Evolutionary conservation across 163 green algal species (phyloP).

Genomic region (Dunaliella salina): DNA sequence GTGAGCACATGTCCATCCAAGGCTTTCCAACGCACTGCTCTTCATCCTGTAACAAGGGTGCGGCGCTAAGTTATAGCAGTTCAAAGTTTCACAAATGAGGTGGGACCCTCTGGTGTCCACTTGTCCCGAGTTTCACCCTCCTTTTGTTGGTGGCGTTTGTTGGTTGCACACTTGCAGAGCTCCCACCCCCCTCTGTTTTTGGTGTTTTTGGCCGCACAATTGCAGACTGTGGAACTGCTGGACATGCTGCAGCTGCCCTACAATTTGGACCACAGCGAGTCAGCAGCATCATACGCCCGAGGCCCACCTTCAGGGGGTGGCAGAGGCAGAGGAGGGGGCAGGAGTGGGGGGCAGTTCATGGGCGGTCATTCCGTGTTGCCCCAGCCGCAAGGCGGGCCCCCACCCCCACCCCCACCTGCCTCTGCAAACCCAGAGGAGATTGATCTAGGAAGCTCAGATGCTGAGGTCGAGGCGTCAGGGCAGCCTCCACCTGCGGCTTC

Average conservation of each 20-base stretch:
- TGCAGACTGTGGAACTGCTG: constrained; percentile 74
- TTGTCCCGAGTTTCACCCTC: too few species aligned
- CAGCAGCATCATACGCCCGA: not conserved
- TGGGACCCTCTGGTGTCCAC: too few species aligned
- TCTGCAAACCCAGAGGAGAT: constrained; percentile 63
- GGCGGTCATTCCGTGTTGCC: constrained; percentile 11
- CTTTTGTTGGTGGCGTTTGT: too few species aligned
- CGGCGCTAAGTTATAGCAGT: too few species aligned
- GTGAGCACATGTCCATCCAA: too few species aligned
- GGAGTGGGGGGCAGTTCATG: not conserved
- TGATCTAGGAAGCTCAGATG: constrained; percentile 38
- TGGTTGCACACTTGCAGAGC: too few species aligned
- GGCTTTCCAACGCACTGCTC: too few species aligned
- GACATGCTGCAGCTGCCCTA: constrained; percentile 72
- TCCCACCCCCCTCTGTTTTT: too few species aligned
- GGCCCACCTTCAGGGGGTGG: not conserved
- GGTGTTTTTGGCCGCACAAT: not conserved
- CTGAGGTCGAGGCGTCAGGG: constrained; percentile 19
- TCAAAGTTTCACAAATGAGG: too few species aligned
- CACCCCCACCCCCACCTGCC: not conserved
- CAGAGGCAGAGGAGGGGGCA: not conserved
- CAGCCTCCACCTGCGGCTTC: not conserved
- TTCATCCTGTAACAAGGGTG: too few species aligned
- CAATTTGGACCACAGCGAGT: constrained; percentile 50
- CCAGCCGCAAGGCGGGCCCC: not conserved